These are phyloP conservation scores for Botrytis medusae DNA, from an alignment of 2,329 filamentous ascomycete genomes.

Conservation along the genomic window DNA sequence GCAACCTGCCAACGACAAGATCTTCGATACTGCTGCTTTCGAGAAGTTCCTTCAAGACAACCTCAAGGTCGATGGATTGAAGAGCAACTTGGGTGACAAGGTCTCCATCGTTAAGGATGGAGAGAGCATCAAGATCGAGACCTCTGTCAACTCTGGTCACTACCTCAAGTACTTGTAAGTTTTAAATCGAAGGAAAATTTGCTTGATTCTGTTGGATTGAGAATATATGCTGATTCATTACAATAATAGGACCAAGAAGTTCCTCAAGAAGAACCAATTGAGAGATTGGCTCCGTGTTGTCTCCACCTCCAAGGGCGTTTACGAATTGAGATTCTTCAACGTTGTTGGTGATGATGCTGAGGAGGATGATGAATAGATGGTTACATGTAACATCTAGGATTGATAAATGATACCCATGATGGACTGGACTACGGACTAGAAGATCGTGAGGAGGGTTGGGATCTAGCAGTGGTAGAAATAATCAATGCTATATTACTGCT, in stretches of 20 bases:
- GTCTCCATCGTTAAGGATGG: constrained; percentile 87
- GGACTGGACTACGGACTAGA: constrained; percentile 8
- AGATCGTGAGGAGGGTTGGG: constrained; percentile 17
- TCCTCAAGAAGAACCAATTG: constrained; percentile 99
- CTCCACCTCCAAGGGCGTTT: constrained; percentile 95
- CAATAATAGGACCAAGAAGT: constrained; percentile 89
- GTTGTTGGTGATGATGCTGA: constrained; percentile 97
- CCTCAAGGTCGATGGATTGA: constrained; percentile 99
- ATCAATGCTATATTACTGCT: constrained; percentile 16
- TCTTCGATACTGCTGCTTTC: constrained; percentile 98
- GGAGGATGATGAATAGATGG: constrained; percentile 93
- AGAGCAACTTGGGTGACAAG: constrained; percentile 94
- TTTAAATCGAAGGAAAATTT: no score
- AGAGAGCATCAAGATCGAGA: constrained; percentile 94
- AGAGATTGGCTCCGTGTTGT: constrained; percentile 99
- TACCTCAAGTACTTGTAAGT: constrained; percentile 99
- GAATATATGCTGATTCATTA: constrained; percentile 31
- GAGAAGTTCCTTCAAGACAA: constrained; percentile 99
- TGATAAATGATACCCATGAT: constrained; percentile 16
- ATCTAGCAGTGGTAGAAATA: constrained; percentile 1
- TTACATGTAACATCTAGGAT: constrained; percentile 16
- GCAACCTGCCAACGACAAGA: constrained; percentile 98
- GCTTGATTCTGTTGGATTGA: not conserved
- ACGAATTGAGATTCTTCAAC: constrained; percentile 99
- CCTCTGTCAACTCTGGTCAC: constrained; percentile 96